Base-by-base conservation (phyloP, 2,329 filamentous ascomycete species). In the Colletotrichum sidae region DNA sequence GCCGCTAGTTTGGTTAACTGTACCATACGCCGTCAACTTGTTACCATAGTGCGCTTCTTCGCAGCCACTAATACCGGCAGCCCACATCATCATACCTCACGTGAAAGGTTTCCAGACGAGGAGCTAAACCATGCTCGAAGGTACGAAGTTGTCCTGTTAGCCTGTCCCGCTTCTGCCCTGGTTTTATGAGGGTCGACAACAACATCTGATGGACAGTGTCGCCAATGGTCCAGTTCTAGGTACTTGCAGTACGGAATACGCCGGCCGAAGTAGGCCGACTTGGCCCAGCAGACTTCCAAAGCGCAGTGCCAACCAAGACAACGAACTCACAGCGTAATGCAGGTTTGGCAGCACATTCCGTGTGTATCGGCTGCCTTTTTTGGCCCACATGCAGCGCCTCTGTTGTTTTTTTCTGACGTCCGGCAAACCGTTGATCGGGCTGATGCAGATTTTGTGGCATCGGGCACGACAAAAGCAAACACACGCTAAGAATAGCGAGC, bases 311-410 rank as follows among this genome's bases (percentile, higher is more conserved):
- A 52, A 11, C 39, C 51, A 45, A 41, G 35, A 65, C 55, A 55
- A 65, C 57, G 41, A 45, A 61, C 49, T 11, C 38, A 25, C 25
- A 25, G 25, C 4, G 25, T 5, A 39, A 62, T 65, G 62, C 58
- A 62, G 17, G 63, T 53, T 35, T 66, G 58, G 52, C 59, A 63
- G 52, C 52, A 46, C 47, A 41, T 57, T 46, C 52, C 63, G 63
- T 63, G 63, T 62, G 42, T 63, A 47, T 42, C 47, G 41, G 49
- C 53, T 33, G 9, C 33, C 17, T 37, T 56, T 51, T 62, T 51
- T 56, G 39, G 52, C 58, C 41, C 41, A 41, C 25, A 63, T 53
- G 41, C 53, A 33, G 44, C 39, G 41, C 46, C 38, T 53, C 44
- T 9, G 45, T 49, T 25, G 25, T 25, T 25, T 25, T 25, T 5